Evolutionary conservation across 495 filamentous ascomycete species (phyloP).

Genomic region (Aspergillus taichungensis): DNA sequence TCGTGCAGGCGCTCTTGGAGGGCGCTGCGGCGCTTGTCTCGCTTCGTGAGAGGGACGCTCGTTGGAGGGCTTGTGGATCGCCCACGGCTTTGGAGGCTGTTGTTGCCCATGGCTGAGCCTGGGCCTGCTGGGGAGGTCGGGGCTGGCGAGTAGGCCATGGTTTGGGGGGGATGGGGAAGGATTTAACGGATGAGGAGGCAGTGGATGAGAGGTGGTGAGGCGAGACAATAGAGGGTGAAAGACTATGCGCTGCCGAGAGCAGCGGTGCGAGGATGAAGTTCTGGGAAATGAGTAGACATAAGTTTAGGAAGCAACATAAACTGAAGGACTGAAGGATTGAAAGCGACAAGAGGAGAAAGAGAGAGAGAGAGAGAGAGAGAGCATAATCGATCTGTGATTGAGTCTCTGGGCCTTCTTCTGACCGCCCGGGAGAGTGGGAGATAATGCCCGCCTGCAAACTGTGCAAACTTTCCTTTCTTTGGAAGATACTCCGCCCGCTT

Average conservation of each 20-base stretch:
- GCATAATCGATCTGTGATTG: too few species aligned
- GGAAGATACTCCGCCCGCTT: too few species aligned
- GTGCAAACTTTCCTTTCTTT: too few species aligned
- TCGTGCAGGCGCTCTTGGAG: conserved; percentile 66
- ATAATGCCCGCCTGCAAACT: too few species aligned
- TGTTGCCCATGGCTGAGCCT: conserved; percentile 13
- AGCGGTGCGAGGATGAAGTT: neutral
- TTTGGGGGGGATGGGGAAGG: conserved; percentile 5
- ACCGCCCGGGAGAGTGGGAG: too few species aligned
- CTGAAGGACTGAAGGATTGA: conserved; percentile 2
- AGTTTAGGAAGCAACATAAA: neutral
- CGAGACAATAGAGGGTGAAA: neutral
- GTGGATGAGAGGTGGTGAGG: conserved; percentile 4
- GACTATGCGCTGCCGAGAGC: neutral
- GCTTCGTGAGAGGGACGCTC: conserved; percentile 55
- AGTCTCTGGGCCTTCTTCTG: too few species aligned
- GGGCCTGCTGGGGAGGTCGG: conserved; percentile 24
- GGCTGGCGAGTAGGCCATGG: conserved; percentile 32
- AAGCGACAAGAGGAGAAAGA: conserved; percentile 1
- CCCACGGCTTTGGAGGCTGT: conserved; percentile 20
- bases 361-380: neutral
- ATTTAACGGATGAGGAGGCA: conserved; percentile 4
- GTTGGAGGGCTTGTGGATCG: conserved; percentile 31
- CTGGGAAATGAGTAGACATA: neutral
- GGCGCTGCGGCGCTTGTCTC: conserved; percentile 76